These are phyloP conservation scores for Penicillium crustosum DNA, from an alignment of 2,329 filamentous ascomycete genomes.

Conservation along the genomic window DNA sequence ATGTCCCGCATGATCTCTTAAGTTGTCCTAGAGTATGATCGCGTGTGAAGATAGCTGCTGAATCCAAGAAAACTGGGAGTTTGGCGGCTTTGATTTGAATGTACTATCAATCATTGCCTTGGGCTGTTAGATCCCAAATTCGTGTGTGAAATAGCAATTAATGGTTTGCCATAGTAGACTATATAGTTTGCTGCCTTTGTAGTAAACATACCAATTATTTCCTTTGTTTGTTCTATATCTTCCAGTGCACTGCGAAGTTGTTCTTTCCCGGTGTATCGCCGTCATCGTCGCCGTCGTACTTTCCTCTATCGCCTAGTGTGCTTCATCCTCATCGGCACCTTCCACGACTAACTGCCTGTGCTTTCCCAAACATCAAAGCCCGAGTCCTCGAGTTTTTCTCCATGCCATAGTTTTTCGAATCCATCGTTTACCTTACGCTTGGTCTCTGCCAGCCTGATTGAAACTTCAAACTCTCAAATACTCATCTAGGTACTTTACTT, in stretches of 20 bases:
- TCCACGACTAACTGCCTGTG: neutral
- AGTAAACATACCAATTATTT: constrained; percentile 25
- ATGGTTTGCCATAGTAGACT: constrained; percentile 33
- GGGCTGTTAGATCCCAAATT: constrained; percentile 29
- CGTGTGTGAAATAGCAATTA: constrained; percentile 34
- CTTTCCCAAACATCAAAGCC: neutral
- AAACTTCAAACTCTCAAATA: neutral
- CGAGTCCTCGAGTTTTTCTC: neutral
- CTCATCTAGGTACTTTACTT: neutral
- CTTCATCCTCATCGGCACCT: neutral
- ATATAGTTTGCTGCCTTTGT: constrained; percentile 27
- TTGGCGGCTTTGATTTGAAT: constrained; percentile 27
- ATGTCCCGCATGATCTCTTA: constrained; percentile 71
- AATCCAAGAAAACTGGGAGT: constrained; percentile 8
- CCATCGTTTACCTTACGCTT: neutral
- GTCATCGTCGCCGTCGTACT: neutral
- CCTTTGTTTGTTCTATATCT: constrained; percentile 21
- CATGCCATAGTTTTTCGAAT: neutral
- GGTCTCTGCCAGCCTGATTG: neutral
- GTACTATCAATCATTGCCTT: constrained; percentile 34
- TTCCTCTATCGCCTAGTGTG: neutral
- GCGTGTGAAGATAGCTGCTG: constrained; percentile 24
- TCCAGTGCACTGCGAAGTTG: neutral
- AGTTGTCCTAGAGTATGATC: constrained; percentile 17
- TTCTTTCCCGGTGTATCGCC: neutral